Evolutionary conservation across 2,329 filamentous ascomycete genomes (phyloP).

Genomic region (Talaromyces sp.): DNA sequence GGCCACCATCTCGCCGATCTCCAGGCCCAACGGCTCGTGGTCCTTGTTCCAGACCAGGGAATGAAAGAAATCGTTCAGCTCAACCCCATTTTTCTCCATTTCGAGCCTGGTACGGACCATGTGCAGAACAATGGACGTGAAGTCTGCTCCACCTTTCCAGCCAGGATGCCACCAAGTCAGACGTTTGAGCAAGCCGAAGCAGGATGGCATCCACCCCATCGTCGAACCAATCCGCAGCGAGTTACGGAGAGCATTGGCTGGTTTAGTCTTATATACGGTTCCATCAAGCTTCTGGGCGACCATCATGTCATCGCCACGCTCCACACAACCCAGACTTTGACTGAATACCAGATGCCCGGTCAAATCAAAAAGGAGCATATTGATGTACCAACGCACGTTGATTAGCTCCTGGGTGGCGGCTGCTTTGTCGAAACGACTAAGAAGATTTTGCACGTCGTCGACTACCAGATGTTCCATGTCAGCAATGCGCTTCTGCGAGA

Average conservation of each 20-base stretch:
- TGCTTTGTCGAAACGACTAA: not conserved
- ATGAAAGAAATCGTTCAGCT: constrained; percentile 57
- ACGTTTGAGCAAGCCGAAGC: not conserved
- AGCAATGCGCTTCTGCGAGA: constrained; percentile 32
- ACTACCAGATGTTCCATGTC: not conserved
- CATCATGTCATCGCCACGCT: constrained; percentile 27
- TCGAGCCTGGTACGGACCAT: not conserved
- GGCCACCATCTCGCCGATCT: constrained; percentile 57
- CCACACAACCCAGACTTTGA: constrained; percentile 20
- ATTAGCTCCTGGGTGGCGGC: not conserved
- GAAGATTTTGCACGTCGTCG: not conserved
- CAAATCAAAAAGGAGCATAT: not conserved
- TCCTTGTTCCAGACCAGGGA: constrained; percentile 51
- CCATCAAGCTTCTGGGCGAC: constrained; percentile 20
- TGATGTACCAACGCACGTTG: too few relatives aligned
- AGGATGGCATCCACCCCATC: not conserved
- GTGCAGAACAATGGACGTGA: constrained; percentile 11
- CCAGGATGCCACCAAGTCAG: constrained; percentile 3
- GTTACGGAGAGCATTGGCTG: not conserved
- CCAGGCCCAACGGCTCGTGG: constrained; percentile 45
- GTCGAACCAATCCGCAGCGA: not conserved
- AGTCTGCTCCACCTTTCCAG: constrained; percentile 21
- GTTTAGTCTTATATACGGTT: not conserved
- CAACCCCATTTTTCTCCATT: constrained; percentile 25
- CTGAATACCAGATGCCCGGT: not conserved